phyloP scores from a whole-genome alignment of 495 filamentous ascomycete species.

The Cladorrhinum samala region DNA sequence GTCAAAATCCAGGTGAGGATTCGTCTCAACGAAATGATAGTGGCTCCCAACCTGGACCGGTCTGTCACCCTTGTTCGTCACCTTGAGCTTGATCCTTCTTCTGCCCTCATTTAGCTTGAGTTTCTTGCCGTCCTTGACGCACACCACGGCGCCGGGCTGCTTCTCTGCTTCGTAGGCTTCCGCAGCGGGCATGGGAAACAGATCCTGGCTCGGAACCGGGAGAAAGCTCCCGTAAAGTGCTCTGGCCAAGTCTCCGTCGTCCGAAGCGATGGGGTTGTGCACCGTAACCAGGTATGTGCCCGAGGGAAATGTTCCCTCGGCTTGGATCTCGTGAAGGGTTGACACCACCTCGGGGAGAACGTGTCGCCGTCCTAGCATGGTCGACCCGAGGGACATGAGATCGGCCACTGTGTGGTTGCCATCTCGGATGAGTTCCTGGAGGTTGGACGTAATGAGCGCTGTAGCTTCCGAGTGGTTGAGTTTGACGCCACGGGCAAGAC shows the following conservation, averaged over 20 bases:
- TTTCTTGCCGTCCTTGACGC: constrained; percentile 62
- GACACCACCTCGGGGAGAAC: constrained; percentile 76
- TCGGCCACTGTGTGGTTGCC: constrained; percentile 85
- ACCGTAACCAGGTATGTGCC: constrained; percentile 96
- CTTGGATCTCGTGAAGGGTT: constrained; percentile 75
- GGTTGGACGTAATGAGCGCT: constrained; percentile 83
- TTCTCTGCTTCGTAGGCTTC: constrained; percentile 57
- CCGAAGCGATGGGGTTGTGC: constrained; percentile 78
- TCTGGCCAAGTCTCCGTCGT: constrained; percentile 79
- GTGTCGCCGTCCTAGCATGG: constrained; percentile 90
- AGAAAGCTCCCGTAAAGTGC: constrained; percentile 92
- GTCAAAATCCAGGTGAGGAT: constrained; percentile 87
- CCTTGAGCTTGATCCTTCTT: constrained; percentile 63
- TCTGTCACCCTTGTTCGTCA: constrained; percentile 84
- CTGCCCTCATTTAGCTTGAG: constrained; percentile 70
- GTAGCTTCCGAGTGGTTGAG: constrained; percentile 90
- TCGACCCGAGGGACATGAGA: constrained; percentile 85
- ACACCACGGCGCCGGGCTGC: constrained; percentile 74
- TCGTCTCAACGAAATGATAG: constrained; percentile 94
- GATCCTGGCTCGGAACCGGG: constrained; percentile 61
- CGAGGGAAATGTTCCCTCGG: constrained; percentile 87
- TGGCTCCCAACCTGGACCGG: constrained; percentile 94
- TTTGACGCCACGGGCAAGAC: constrained; percentile 81
- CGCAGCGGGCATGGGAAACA: constrained; percentile 56
- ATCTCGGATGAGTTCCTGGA: constrained; percentile 98